Base-by-base conservation (phyloP, 768 basidiomycete genomes). In the Russula dissimulans region DNA sequence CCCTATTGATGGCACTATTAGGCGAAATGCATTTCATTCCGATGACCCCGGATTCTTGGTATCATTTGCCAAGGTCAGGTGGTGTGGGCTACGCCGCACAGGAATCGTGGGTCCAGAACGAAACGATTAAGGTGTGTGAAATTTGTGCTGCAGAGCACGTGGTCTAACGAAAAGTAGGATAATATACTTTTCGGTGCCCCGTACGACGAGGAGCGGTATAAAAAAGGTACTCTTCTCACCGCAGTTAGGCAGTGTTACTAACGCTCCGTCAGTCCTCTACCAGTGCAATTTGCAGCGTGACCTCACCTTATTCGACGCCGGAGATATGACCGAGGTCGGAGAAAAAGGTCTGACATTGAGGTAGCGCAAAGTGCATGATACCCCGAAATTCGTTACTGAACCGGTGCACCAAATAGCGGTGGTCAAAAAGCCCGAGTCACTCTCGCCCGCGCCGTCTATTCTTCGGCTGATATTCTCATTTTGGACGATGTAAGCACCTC, bases 51-150 rank as follows among this genome's bases (percentile, higher is more conserved):
- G 77, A 80, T 45, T 82, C 87, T 0, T 86, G 81, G 79, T 87
- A 79, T 70, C 82, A 81, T 62, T 78, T 92, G 6, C 89, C 90
- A 29, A 75, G 88, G 3, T 73, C 73, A 4, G 77, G 77, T 1
- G 89, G 90, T 5, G 78, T 94, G 42, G 84, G 89, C 2, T 91
- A 89, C 68, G 86, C 86, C 6, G 85, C 86, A 3, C 91, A 95
- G 69, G 89, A 91, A 68, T 83, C 87, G 4, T 95, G 89, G 89
- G 84, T 91, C 3, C 81, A 85, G 69, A 91, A 90, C 64, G 87
- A 86, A 60, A 89, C 87, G 0, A 87, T 90, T 54, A 76, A 73
- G 69, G 85, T 83, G 50, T 48, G 73, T 56, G 11, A 7, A 4
- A 47, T 8, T 34, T 18, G 5, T 11, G 2, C 26, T 41, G 11